phyloP scores from a whole-genome alignment of 2,329 filamentous ascomycete species.

The Cladophialophora psammophila region DNA sequence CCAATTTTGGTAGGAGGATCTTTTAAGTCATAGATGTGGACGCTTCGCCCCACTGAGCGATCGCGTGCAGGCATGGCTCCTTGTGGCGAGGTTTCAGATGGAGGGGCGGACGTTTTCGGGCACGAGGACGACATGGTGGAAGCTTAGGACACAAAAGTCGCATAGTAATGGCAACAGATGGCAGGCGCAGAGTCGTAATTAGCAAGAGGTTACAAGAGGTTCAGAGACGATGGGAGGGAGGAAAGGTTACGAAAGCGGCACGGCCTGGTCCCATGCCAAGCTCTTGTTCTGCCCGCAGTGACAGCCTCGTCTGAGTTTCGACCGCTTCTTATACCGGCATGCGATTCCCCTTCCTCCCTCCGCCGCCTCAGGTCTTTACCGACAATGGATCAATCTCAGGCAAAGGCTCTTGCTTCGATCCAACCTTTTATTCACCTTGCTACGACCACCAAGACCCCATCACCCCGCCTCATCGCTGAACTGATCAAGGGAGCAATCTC shows the following conservation, averaged over 20 bases:
- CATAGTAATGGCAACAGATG: no score
- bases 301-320: constrained; percentile 13
- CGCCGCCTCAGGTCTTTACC: not conserved
- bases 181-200: no score
- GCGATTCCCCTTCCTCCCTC: not conserved
- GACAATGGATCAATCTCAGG: constrained; percentile 56
- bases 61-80: constrained; percentile 2
- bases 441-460: constrained; percentile 74
- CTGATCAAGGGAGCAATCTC: constrained; percentile 87
- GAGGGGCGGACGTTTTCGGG: no score
- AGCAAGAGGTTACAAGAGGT: no score
- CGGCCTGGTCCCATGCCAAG: constrained; percentile 13
- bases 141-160: no score
- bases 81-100: no score
- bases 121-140: no score
- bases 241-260: not conserved
- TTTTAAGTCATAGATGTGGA: constrained; percentile 29
- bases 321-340: not conserved
- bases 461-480: constrained; percentile 83
- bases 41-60: constrained; percentile 28
- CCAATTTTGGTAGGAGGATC: constrained; percentile 26
- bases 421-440: constrained; percentile 91
- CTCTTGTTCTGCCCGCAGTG: constrained; percentile 3
- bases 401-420: constrained; percentile 64
- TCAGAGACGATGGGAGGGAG: no score